These are phyloP conservation scores for Lunasporangiospora selenospora DNA, from an alignment of 192 early-diverging fungal species.

Conservation along the genomic window DNA sequence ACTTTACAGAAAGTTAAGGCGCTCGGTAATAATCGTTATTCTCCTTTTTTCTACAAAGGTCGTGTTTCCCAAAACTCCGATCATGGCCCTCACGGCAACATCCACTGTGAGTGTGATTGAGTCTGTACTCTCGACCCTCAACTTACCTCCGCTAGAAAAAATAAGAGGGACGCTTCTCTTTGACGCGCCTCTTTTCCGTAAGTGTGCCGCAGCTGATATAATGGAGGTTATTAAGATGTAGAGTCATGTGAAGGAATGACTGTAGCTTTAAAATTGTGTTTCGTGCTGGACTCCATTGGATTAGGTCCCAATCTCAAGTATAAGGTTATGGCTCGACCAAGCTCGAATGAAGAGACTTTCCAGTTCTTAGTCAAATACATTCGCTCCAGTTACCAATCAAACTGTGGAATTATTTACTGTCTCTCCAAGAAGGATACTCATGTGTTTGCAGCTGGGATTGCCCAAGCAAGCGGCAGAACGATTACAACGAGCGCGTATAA, in stretches of 20 bases:
- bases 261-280: too few species aligned
- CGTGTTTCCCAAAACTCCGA: conserved; percentile 75
- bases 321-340: conserved; percentile 60
- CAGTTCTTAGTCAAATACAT: conserved; percentile 66
- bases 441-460: conserved; percentile 55
- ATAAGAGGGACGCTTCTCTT: conserved; percentile 58
- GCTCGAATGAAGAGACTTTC: conserved; percentile 45
- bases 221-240: too few species aligned
- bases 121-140: conserved; percentile 29
- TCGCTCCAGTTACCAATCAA: conserved; percentile 43
- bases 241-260: too few species aligned
- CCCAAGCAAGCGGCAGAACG: conserved; percentile 49
- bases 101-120: conserved; percentile 54
- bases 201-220: not conserved
- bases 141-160: conserved; percentile 24
- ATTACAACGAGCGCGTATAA: conserved; percentile 68
- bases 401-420: conserved; percentile 76
- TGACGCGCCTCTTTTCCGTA: conserved; percentile 66
- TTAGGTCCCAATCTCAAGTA: conserved; percentile 65
- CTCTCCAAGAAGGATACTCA: conserved; percentile 69
- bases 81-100: conserved; percentile 96
- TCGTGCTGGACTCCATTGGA: too few species aligned
- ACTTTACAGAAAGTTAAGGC: too few species aligned
- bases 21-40: not conserved
- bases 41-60: conserved; percentile 59